A percentile compares a stretch with the other conserved stretches of the same genome.
These are phyloP conservation scores for Leucaena leucocephala DNA, from an alignment of 306 rosid genomes.

Conservation along the genomic window DNA sequence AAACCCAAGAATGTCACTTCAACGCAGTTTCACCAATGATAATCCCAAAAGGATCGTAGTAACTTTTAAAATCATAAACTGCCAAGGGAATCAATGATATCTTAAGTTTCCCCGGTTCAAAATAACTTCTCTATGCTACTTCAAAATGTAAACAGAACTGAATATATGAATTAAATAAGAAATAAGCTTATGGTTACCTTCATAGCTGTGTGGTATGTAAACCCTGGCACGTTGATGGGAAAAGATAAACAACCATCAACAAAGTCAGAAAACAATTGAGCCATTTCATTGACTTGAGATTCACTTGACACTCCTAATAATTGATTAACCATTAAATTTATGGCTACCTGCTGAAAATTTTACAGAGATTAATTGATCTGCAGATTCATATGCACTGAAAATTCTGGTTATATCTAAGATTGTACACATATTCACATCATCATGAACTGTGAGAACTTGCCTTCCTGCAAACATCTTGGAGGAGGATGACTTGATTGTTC, in stretches of 20 bases:
- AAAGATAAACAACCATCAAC: conserved; percentile 90
- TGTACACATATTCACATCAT: background rate
- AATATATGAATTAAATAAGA: background rate
- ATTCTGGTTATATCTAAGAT: background rate
- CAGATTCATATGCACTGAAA: background rate
- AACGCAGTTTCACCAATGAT: conserved; percentile 6
- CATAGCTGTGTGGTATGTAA: conserved; percentile 82
- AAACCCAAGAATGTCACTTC: conserved; percentile 24
- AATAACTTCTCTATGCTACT: background rate
- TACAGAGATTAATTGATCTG: background rate
- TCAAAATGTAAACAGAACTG: background rate
- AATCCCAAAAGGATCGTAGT: background rate
- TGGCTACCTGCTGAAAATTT: conserved; percentile 63
- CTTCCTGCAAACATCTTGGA: conserved; percentile 92
- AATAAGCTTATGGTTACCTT: conserved; percentile 51
- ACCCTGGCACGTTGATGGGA: conserved; percentile 71
- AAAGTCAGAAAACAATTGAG: conserved; percentile 79
- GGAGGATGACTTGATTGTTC: conserved; percentile 62
- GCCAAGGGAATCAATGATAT: background rate
- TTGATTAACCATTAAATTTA: conserved; percentile 89
- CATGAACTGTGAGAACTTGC: conserved; percentile 37
- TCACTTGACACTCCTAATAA: conserved; percentile 77
- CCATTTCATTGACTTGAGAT: conserved; percentile 74
- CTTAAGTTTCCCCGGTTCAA: background rate
- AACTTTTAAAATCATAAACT: background rate